Base-by-base conservation (phyloP, 768 basidiomycete genomes). In the Gelatoporia subvermispora region DNA sequence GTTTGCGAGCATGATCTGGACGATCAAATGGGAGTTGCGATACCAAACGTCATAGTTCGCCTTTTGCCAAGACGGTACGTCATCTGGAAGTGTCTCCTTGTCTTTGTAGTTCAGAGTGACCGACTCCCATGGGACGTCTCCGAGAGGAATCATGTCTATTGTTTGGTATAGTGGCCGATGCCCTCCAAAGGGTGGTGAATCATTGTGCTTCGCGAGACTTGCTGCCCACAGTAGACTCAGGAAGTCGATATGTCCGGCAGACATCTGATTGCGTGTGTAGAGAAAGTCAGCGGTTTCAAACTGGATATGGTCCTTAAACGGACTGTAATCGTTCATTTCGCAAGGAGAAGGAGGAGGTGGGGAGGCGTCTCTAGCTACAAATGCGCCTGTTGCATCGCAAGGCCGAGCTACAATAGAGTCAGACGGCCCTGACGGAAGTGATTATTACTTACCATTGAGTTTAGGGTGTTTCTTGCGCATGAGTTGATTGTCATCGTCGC, bases 111-210 rank as follows among this genome's bases (percentile, higher is more conserved):
- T 45, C n/a, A 69, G 34, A 1, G 56, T 44, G 47, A 75, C 68
- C 3, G 54, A 58, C 3, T 63, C 18, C 72, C 73, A 77, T 0
- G 69, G 64, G 10, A 60, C 58, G 20, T 68, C 66, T 10, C 71
- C 70, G 16, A 64, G 40, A 8, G 41, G 45, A n/a, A 66, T 72
- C 0, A 46, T 44, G 40, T 75, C 68, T 18, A 76, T 73, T 0
- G 58, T 61, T 0, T 38, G 25, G 31, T 69, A 65, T 1, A 73
- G n/a, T 22, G 18, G 72, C 65, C 1, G 54, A 35, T 41, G 66
- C 53, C 28, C 61, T 57, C 1, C 20, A 47, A 70, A 74, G 3
- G 57, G 57, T 11, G 53, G 36, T 11, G 24, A 4, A 7, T 39
- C 52, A 20, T 45, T 48, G 31, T 53, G 37, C 13, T 15, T 43